Evolutionary conservation across 1,139 yeast genomes (phyloP).

Genomic region (Kluyveromyces marxianus): DNA sequence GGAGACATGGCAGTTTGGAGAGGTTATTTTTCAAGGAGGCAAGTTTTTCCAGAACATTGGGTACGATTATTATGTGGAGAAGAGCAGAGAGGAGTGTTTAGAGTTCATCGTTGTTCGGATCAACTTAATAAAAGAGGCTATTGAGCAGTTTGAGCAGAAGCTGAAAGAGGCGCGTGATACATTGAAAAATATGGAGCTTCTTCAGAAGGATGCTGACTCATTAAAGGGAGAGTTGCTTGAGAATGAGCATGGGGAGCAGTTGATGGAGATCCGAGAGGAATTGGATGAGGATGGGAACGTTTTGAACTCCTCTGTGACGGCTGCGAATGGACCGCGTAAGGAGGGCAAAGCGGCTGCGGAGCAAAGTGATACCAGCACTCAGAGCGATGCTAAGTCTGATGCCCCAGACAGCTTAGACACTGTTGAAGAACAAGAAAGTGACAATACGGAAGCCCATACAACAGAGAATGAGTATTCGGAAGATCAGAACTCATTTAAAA

Average conservation of each 20-base stretch:
- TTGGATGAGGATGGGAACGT: slow-evolving; percentile 75
- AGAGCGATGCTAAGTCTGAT: too few relatives aligned
- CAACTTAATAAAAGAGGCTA: slow-evolving; percentile 33
- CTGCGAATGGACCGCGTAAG: too few relatives aligned
- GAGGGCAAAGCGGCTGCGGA: slow-evolving; percentile 3
- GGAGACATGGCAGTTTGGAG: slow-evolving; percentile 21
- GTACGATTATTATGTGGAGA: slow-evolving; percentile 52
- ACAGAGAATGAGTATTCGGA: too few relatives aligned
- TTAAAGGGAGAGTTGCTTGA: slow-evolving; percentile 14
- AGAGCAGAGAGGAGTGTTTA: slow-evolving; percentile 38
- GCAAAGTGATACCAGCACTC: too few relatives aligned
- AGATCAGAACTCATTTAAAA: slow-evolving; percentile 27
- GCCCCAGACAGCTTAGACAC: background rate
- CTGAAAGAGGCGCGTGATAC: slow-evolving; percentile 39
- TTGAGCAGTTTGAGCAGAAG: slow-evolving; percentile 36
- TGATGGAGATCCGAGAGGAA: slow-evolving; percentile 80
- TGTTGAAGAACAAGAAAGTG: background rate
- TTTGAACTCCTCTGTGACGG: slow-evolving; percentile 35
- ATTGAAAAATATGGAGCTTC: slow-evolving; percentile 28
- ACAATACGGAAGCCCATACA: background rate
- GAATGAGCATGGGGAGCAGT: slow-evolving; percentile 38
- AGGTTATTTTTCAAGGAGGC: slow-evolving; percentile 28
- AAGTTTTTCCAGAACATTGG: slow-evolving; percentile 46
- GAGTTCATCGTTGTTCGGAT: slow-evolving; percentile 39
- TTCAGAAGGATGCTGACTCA: slow-evolving; percentile 16